Base-by-base conservation (phyloP, 371 early-diverging fungal species). In the Actinomortierella ambigua region DNA sequence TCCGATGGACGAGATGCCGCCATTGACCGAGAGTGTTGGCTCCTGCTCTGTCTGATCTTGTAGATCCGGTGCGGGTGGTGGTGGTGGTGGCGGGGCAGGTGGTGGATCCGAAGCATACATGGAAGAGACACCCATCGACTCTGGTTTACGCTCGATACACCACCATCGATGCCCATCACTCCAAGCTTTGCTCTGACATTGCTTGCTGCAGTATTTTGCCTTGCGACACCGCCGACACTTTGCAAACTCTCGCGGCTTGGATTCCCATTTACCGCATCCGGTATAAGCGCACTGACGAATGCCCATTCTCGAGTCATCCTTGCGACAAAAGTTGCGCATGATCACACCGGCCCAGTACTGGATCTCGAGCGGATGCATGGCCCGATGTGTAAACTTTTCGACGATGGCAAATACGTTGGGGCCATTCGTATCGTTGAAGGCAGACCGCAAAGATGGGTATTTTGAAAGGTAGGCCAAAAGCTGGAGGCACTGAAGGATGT, bases 401-500 rank as follows among this genome's bases (percentile, higher is more conserved):
- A 92, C 91, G 9, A 90, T 79, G 4, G 85, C 80, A 78, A 93
- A 91, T 13, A 93, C 90, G 52, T 91, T 89, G 23, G 78, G 67
- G 53, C 75, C 73, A 50, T 86, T 77, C 39, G 81, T 75, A n/a
- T 81, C 67, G 78, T 94, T 87, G 64, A 95, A 79, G 18, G 82
- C 60, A 18, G 81, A 80, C 20, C 93, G 87, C 49, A 92, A 80
- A 44, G 84, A 81, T 28, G 90, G 86, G 77, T 94, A 91, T 77
- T 96, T 96, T 50, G 90, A 89, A 14, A 95, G 81, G 65, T 91
- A 93, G 39, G 95, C 95, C 11, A 94, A 81, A 22, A 96, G 79
- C 76, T 95, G 94, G 58, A 93, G 77, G 1, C 93, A 88, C 40
- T 93, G 80, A n/a, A 94, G 81, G 22, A 95, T 88, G 59, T 95